Percentiles rank a stretch among this genome's conserved stretches.
Evolutionary conservation across 1,284 basidiomycete genomes (phyloP).

Genomic region (Pterulicium gracile): DNA sequence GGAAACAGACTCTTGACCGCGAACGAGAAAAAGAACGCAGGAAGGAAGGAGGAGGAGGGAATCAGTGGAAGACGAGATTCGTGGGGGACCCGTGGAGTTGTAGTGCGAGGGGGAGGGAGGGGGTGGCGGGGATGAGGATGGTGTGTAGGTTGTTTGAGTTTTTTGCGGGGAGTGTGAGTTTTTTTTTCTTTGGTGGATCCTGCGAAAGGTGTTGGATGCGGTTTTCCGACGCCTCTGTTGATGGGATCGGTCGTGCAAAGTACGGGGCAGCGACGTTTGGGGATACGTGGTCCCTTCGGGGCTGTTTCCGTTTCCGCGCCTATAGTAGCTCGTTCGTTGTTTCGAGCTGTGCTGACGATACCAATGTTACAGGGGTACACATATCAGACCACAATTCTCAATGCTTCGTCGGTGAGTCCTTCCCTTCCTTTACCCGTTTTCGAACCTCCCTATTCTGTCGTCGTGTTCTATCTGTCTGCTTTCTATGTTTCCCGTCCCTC

Average conservation of each 20-base stretch:
- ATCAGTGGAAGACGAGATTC: not conserved
- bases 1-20: too few relatives aligned
- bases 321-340: not conserved
- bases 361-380: not conserved
- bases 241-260: too few relatives aligned
- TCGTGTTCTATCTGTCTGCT: too few relatives aligned
- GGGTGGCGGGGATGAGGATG: not conserved
- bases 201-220: too few relatives aligned
- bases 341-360: too few relatives aligned
- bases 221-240: too few relatives aligned
- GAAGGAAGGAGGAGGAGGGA: not conserved
- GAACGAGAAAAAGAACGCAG: not conserved
- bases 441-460: not conserved
- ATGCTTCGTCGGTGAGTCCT: not conserved
- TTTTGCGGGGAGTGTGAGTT: not conserved
- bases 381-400: constrained; percentile 1
- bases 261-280: too few relatives aligned
- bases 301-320: not conserved
- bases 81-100: not conserved
- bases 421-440: not conserved
- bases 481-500: too few relatives aligned
- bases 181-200: not conserved
- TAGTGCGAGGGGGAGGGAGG: not conserved
- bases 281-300: too few relatives aligned
- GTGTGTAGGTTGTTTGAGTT: not conserved